phyloP scores from a whole-genome alignment of 2,329 filamentous ascomycete species.

The Cucurbitaria berberidis region DNA sequence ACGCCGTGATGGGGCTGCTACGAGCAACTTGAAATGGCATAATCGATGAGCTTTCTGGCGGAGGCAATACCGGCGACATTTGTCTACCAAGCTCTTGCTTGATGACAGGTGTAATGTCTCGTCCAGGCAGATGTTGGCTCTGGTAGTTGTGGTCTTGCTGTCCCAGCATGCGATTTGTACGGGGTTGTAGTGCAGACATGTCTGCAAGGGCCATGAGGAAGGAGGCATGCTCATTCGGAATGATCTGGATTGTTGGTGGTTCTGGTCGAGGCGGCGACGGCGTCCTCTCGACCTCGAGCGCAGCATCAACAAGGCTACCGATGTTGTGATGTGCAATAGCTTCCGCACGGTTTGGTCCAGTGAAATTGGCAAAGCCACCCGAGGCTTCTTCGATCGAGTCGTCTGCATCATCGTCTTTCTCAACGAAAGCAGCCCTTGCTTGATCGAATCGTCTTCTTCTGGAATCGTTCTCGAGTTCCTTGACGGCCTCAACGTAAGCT shows the following conservation, averaged over 20 bases:
- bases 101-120: slow-evolving; percentile 17
- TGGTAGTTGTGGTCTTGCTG: slow-evolving; percentile 6
- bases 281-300: slow-evolving; percentile 44
- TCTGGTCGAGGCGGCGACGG: slow-evolving; percentile 24
- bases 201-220: slow-evolving; percentile 49
- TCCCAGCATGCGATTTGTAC: slow-evolving; percentile 3
- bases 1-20: slow-evolving; percentile 21
- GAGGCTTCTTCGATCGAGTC: slow-evolving; percentile 36
- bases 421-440: slow-evolving; percentile 31
- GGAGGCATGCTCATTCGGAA: slow-evolving; percentile 52
- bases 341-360: slow-evolving; percentile 49
- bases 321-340: slow-evolving; percentile 49
- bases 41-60: slow-evolving; percentile 16
- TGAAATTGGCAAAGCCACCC: slow-evolving; percentile 51
- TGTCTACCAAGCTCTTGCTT: slow-evolving; percentile 21
- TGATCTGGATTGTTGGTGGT: slow-evolving; percentile 21
- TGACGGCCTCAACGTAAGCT: slow-evolving; percentile 49
- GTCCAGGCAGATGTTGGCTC: slow-evolving; percentile 10
- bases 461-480: slow-evolving; percentile 40
- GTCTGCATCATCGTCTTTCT: slow-evolving; percentile 41
- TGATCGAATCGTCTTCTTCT: slow-evolving; percentile 31
- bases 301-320: slow-evolving; percentile 40
- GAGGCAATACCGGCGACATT: slow-evolving; percentile 24
- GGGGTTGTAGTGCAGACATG: slow-evolving; percentile 37
- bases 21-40: slow-evolving; percentile 26